Evolutionary conservation across 176 grass and related monocot species (phyloP).

Genomic region (Rhynchospora breviuscula): DNA sequence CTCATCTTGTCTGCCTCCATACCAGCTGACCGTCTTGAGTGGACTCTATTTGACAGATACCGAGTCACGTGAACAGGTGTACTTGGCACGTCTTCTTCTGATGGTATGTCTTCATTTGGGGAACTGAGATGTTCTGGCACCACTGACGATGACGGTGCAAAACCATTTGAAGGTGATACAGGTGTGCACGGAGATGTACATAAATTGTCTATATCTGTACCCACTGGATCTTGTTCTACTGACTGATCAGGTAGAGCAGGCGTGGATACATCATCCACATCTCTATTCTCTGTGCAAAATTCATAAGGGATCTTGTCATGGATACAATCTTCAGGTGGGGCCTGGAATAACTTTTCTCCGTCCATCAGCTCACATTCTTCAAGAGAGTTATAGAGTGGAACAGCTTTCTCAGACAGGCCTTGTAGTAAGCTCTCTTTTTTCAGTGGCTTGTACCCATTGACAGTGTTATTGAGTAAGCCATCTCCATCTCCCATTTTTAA

Average conservation of each 20-base stretch:
- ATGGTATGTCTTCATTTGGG: conserved; percentile 13
- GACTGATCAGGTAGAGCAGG: conserved; percentile 6
- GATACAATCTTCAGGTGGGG: background rate
- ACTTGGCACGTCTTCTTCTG: conserved; percentile 40
- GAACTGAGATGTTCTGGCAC: conserved; percentile 5
- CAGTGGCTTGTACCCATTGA: background rate
- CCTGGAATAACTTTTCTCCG: background rate
- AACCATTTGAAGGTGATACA: background rate
- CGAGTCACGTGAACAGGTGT: conserved; percentile 54
- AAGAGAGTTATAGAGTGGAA: background rate
- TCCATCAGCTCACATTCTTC: background rate
- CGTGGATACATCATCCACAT: conserved; percentile 7
- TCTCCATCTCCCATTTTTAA: background rate
- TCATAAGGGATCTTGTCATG: background rate
- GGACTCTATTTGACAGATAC: conserved; percentile 8
- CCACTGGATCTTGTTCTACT: background rate
- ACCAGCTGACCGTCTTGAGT: background rate
- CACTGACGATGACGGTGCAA: background rate
- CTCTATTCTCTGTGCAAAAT: background rate
- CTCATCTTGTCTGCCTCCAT: conserved; percentile 14
- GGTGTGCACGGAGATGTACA: background rate
- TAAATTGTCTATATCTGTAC: background rate
- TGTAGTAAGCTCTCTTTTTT: background rate
- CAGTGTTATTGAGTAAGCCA: background rate
- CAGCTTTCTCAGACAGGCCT: background rate